Evolutionary conservation across 768 basidiomycete species (phyloP).

Genomic region (Hemileccinum rubropunctum): DNA sequence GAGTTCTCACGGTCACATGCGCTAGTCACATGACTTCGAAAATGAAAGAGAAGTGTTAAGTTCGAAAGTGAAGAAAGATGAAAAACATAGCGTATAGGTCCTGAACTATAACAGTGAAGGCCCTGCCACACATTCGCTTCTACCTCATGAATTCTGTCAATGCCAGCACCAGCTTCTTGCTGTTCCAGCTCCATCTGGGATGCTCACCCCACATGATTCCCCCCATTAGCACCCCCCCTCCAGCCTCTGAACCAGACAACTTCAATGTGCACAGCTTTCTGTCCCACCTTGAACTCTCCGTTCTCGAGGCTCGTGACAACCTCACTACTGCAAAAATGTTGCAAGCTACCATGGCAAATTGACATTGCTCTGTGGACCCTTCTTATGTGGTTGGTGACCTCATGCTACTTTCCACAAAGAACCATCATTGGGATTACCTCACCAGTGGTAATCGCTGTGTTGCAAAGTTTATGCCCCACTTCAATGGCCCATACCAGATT

Average conservation of each 20-base stretch:
- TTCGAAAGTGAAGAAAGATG: too few relatives aligned
- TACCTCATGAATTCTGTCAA: slow-evolving; percentile 13
- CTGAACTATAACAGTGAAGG: too few relatives aligned
- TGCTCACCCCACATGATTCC: too few relatives aligned
- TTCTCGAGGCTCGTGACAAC: slow-evolving; percentile 24
- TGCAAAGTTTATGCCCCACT: slow-evolving; percentile 34
- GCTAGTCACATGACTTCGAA: too few relatives aligned
- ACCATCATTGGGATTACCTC: slow-evolving; percentile 28
- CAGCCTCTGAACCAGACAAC: too few relatives aligned
- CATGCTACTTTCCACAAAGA: slow-evolving; percentile 36
- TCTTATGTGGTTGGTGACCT: slow-evolving; percentile 30
- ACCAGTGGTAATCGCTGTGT: slow-evolving; percentile 24
- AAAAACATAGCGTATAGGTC: too few relatives aligned
- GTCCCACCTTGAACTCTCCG: slow-evolving; percentile 1
- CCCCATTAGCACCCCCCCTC: too few relatives aligned
- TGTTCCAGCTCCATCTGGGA: slow-evolving; percentile 1
- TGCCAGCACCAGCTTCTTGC: slow-evolving; percentile 10
- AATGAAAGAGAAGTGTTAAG: too few relatives aligned
- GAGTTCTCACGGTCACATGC: too few relatives aligned
- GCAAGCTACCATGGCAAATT: slow-evolving; percentile 21
- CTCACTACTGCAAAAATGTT: too few relatives aligned
- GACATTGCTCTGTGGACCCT: slow-evolving; percentile 14
- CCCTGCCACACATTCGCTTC: slow-evolving; percentile 10
- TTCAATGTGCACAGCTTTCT: not conserved
- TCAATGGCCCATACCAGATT: slow-evolving; percentile 21